These are phyloP conservation scores for Mytilinidion resinicola DNA, from an alignment of 495 filamentous ascomycete species.

Conservation along the genomic window DNA sequence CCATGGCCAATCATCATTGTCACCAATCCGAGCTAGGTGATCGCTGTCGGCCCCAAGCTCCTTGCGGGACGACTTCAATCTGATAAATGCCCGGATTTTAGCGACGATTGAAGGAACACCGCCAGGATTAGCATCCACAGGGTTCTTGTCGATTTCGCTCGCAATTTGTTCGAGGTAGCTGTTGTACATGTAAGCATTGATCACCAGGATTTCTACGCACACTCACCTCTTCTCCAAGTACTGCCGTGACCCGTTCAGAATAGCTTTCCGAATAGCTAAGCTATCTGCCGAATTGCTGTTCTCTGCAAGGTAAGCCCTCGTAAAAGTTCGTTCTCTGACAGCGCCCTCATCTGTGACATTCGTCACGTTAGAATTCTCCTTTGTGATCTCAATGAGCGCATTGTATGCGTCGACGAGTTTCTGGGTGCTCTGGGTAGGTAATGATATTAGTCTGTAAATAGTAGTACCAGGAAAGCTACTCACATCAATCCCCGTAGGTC, in stretches of 20 bases:
- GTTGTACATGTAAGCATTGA: neutral
- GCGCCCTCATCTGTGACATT: constrained; percentile 48
- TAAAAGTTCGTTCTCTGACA: constrained; percentile 70
- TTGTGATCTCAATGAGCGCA: constrained; percentile 66
- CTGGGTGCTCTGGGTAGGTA: constrained; percentile 31
- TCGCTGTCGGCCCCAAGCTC: constrained; percentile 71
- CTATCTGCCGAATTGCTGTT: constrained; percentile 53
- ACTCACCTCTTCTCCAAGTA: constrained; percentile 63
- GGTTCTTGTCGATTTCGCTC: constrained; percentile 67
- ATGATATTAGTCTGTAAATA: neutral
- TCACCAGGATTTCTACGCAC: neutral
- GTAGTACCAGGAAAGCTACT: constrained; percentile 34
- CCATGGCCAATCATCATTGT: constrained; percentile 86
- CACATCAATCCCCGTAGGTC: constrained; percentile 58
- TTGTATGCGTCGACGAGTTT: constrained; percentile 73
- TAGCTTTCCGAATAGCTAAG: constrained; percentile 60
- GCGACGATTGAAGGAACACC: constrained; percentile 80
- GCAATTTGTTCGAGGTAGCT: constrained; percentile 68
- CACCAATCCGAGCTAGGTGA: constrained; percentile 64
- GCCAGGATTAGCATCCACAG: constrained; percentile 80
- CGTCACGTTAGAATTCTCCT: constrained; percentile 53
- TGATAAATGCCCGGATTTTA: constrained; percentile 87
- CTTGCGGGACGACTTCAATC: constrained; percentile 65
- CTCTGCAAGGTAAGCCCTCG: constrained; percentile 65
- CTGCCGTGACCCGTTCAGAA: constrained; percentile 66